Base-by-base conservation (phyloP, 2,329 filamentous ascomycete genomes). In the Alternaria sp. region DNA sequence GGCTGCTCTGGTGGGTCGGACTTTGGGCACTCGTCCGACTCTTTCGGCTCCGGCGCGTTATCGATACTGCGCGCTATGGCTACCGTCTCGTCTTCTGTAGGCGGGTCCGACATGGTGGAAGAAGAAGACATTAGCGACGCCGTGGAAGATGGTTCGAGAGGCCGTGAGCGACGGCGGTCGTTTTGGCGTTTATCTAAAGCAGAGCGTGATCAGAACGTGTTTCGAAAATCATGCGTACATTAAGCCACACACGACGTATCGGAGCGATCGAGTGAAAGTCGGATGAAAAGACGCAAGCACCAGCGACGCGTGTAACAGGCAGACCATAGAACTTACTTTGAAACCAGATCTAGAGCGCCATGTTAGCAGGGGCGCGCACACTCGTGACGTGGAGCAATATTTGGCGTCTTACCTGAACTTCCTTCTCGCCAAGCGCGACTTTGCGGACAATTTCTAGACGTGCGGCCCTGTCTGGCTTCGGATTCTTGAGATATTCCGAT, bases 361-460 rank as follows among this genome's bases (percentile, higher is more conserved):
- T 33, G 41, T 79, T 72, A 78, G 70, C 67, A 66, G 67, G 61
- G 58, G 62, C 64, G 63, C 73, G 64, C 63, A 48, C 60, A 59
- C 63, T 62, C 58, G 68, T 70, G 70, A 74, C 70, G 66, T 68
- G 63, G 60, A 61, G 51, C 36, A 58, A 57, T 61, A 44, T 63
- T 63, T 50, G 51, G 42, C 58, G 56, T 78, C 89, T 78, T 81
- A 97, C 94, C 88, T 97, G 94, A 36, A 97, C 92, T 82, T 97
- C 93, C 78, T 97, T 97, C 81, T 97, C 93, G 67, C 91, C 94
- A 63, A 98, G 84, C 24, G 91, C 90, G 61, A 97, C 93, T 78
- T 88, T 90, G 79, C 87, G 86, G 60, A 96, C 92, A 64, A 98
- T 93, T 58, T 89, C 88, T 45, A 91, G 85, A 80, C 94, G 91